Conservation (phyloP, 225 moss, liverwort and hornwort genomes). For the Bryoerythrophyllum caledonicum region DNA sequence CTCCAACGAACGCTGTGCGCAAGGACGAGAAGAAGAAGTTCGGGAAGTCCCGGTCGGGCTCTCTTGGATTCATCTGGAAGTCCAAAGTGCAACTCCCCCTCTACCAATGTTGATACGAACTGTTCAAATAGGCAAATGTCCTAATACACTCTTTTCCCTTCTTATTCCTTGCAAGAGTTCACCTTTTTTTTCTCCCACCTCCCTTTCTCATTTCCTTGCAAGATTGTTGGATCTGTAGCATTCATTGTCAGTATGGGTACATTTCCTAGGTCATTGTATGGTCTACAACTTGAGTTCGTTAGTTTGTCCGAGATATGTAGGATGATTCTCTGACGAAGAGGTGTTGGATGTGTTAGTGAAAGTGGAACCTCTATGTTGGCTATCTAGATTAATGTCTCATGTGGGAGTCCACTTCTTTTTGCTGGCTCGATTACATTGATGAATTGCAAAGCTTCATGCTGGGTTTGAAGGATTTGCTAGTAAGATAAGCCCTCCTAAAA, state of each 20-base stretch:
- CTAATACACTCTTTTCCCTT: background rate
- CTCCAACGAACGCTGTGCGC: conserved; percentile 17
- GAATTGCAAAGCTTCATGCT: background rate
- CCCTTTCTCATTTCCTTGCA: background rate
- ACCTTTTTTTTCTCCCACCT: no score
- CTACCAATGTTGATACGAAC: conserved; percentile 49
- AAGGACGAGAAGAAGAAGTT: conserved; percentile 51
- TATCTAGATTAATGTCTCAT: background rate
- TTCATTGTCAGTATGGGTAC: conserved; percentile 7
- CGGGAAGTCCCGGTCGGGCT: conserved; percentile 55
- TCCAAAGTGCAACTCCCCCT: conserved; percentile 47
- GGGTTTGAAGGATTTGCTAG: background rate
- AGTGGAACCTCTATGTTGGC: background rate
- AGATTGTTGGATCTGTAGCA: background rate
- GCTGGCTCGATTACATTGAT: background rate
- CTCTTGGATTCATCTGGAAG: conserved; percentile 57
- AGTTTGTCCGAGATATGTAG: background rate
- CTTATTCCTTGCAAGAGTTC: no score
- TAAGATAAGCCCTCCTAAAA: no score
- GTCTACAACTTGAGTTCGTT: background rate
- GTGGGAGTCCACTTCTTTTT: background rate
- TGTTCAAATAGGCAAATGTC: conserved; percentile 19
- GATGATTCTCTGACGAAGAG: background rate
- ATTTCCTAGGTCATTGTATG: conserved; percentile 18
- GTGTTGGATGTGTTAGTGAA: conserved; percentile 2